A percentile compares a stretch with the other conserved stretches of the same genome.
Conservation (phyloP, 2,329 filamentous ascomycete species). For the Colletotrichum camelliae region DNA sequence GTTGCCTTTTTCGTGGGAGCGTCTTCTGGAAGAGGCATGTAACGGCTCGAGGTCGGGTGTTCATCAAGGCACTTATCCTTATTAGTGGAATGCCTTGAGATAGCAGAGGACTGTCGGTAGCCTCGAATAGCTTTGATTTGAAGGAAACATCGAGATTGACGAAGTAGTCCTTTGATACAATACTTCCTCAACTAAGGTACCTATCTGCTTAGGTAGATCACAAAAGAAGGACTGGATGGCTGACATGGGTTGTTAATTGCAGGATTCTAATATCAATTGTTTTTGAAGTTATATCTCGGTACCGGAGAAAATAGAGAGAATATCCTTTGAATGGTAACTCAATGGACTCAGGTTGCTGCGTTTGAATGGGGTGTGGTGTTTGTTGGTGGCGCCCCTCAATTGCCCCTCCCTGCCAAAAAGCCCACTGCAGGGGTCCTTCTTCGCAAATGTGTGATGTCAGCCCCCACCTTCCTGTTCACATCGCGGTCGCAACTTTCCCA, state of each 20-base stretch:
- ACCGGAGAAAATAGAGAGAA: background rate
- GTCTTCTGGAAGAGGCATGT: background rate
- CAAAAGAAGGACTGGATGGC: background rate
- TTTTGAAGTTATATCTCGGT: background rate
- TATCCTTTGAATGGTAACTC: background rate
- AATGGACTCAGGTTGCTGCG: background rate
- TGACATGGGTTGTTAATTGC: background rate
- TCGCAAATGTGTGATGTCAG: constrained; percentile 20
- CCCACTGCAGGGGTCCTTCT: constrained; percentile 3
- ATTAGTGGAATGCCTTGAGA: background rate
- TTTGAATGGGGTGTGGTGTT: background rate
- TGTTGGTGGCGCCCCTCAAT: constrained; percentile 5
- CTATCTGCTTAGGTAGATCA: background rate
- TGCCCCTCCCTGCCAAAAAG: constrained; percentile 10
- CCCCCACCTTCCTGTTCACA: constrained; percentile 16
- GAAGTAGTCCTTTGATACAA: background rate
- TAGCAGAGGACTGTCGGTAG: background rate
- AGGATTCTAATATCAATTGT: background rate
- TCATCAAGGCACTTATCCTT: background rate
- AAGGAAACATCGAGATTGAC: background rate
- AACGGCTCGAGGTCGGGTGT: background rate
- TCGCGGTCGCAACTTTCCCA: constrained; percentile 8
- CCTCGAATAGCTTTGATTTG: background rate
- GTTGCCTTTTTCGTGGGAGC: background rate
- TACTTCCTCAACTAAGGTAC: background rate